Evolutionary conservation across 2,329 filamentous ascomycete species (phyloP), one percentile per base, ranked within the genome.

Genomic region (Grosmannia clavigera): DNA sequence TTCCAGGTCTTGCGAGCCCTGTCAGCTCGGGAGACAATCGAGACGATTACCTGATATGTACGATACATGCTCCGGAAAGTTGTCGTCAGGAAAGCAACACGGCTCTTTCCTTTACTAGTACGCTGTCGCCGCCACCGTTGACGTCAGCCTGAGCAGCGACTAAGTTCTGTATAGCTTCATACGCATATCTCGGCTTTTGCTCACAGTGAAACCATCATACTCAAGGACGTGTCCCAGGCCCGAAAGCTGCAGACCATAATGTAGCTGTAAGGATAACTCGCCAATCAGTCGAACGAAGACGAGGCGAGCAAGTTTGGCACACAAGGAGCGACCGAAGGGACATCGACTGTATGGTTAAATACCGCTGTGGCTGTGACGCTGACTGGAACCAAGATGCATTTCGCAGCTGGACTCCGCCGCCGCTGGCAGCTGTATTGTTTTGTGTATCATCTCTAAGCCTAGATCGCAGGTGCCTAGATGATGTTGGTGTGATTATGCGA

Each of bases 251-350:
- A 0, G 70, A 70, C 0, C 63, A 59, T 6, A 61, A 64, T 5
- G 70, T 57, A 63, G 70, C 66, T 11, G 69, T 59, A 1, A 65
- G 46, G 5, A 66, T 66, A 6, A 68, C 68, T 10, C 69, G 67
- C 73, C 75, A 75, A 22, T 78, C 78, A 0, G 75, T 74, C 67
- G 81, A 53, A 79, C 70, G 62, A 76, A 79, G 29, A 73, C 67
- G 6, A 72, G 64, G 77, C 72, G 58, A 81, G 72, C 35, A 80
- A 66, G 55, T 78, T 70, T 11, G 79, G 75, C n/a, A 78, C 69
- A 82, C 74, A 62, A 82, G 69, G 10, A 81, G 69, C 68, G 78
- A 79, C 50, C 76, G 78, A 56, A 81, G 76, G 2, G 60, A 50
- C 16, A 63, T 9, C 1, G 27, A 22, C 61, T 69, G 61, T 3